Conservation (phyloP, 2,329 filamentous ascomycete species). For the Emericellopsis atlantica region DNA sequence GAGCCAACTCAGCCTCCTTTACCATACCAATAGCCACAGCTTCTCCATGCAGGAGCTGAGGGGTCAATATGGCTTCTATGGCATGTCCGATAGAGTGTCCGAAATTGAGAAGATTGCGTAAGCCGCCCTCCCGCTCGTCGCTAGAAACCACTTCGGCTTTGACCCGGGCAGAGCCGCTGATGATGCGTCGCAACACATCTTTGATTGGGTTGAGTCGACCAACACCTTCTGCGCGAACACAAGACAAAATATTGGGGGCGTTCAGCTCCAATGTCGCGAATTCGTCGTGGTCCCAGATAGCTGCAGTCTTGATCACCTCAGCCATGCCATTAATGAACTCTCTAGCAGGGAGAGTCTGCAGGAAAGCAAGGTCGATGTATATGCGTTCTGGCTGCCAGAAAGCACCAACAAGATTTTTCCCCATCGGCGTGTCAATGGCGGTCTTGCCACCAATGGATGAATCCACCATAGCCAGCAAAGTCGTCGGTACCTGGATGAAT, state of each 20-base stretch:
- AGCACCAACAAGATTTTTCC: conserved; percentile 89
- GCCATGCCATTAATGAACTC: conserved; percentile 99
- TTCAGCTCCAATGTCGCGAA: conserved; percentile 77
- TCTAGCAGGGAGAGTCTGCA: conserved; percentile 78
- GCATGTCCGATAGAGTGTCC: conserved; percentile 97
- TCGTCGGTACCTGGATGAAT: conserved; percentile 94
- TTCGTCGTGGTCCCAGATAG: conserved; percentile 85
- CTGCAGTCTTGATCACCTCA: conserved; percentile 94
- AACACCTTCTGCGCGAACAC: conserved; percentile 20
- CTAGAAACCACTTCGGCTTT: conserved; percentile 91
- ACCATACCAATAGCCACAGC: conserved; percentile 97
- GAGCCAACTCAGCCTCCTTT: conserved; percentile 87
- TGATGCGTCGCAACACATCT: conserved; percentile 61
- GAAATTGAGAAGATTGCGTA: conserved; percentile 93
- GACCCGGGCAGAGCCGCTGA: conserved; percentile 80
- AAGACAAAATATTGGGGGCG: conserved; percentile 56
- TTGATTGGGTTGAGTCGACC: conserved; percentile 59
- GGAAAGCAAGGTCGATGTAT: conserved; percentile 85
- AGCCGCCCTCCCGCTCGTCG: conserved; percentile 86
- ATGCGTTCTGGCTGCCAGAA: conserved; percentile 95
- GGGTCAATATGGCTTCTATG: conserved; percentile 88
- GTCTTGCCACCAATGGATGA: conserved; percentile 98
- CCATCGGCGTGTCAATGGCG: conserved; percentile 88
- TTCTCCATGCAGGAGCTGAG: conserved; percentile 90
- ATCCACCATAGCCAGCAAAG: conserved; percentile 92